Evolutionary conservation across 140 eudicot genomes (phyloP), one percentile per base, ranked within the genome.

Genomic region (Flaveria floridana): DNA sequence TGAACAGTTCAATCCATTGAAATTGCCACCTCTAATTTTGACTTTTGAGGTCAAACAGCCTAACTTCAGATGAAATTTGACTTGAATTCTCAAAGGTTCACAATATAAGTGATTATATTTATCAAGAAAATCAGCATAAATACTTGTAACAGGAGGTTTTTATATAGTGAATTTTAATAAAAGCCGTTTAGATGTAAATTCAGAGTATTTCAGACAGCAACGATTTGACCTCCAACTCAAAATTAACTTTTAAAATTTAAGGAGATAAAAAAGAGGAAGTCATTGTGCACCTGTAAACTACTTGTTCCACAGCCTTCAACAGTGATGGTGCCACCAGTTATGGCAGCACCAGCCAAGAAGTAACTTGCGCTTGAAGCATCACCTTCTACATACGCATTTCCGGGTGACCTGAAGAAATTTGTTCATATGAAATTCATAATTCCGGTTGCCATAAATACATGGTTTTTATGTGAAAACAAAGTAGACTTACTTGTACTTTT

Each of bases 351-450:
- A 72, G 95, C 96, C 74, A 92, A 82, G 84, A 92, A 92, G 86
- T 92, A 92, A 83, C 98, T 92, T 57, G 98, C 98, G 82, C 96
- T 89, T 70, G 96, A 92, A 61, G 98, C 96, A 82, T 92, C 98
- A 76, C 98, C 98, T 81, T 92, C 98, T 11, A 92, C 95, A 71
- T 73, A 92, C 30, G 98, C 92, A 26, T 85, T 92, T 76, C 96
- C 96, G 3, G 98, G 98, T 50, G 96, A 89, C 84, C 98, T 92
- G 47, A 81, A 70, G 39, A 68, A 71, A 64, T 25, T 18, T 50
- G n/a, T 72, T 50, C 63, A 19, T 4, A 34, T 7, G 26, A 30
- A 21, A 16, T 78, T 78, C 72, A 59, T 20, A 59, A 12, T 7
- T 47, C 52, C 23, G n/a, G 14, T 48, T 20, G 26, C 14, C 56